Evolutionary conservation across 805 yeast genomes (phyloP).

Genomic region (Monosporozyma servazzii): DNA sequence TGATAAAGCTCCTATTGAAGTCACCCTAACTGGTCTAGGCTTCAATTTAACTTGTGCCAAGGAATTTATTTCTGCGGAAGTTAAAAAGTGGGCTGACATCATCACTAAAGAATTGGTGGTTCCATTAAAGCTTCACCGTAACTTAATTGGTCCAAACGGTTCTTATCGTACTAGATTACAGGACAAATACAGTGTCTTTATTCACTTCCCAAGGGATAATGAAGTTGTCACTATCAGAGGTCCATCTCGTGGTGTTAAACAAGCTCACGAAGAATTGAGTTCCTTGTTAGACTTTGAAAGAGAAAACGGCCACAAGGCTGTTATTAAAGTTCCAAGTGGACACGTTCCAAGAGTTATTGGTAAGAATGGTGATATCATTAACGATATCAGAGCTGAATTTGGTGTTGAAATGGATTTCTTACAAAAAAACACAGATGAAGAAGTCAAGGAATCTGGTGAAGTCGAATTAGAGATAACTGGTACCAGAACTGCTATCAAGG

Average conservation of each 20-base stretch:
- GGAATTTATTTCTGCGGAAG: conserved; percentile 44
- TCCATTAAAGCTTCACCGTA: conserved; percentile 70
- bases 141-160: conserved; percentile 78
- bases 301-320: conserved; percentile 66
- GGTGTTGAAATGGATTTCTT: conserved; percentile 44
- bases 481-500: conserved; percentile 61
- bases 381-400: conserved; percentile 58
- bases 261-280: conserved; percentile 73
- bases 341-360: conserved; percentile 87
- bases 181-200: conserved; percentile 75
- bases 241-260: conserved; percentile 80
- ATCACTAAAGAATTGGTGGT: conserved; percentile 52
- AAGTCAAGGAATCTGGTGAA: conserved; percentile 39
- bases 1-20: conserved; percentile 32
- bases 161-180: conserved; percentile 73
- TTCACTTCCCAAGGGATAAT: conserved; percentile 60
- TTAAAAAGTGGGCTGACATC: conserved; percentile 80
- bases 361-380: conserved; percentile 74
- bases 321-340: conserved; percentile 57
- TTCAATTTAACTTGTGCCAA: conserved; percentile 69
- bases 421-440: conserved; percentile 32
- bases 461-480: conserved; percentile 70
- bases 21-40: conserved; percentile 67
- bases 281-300: conserved; percentile 80
- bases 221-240: conserved; percentile 70